Evolutionary conservation across 768 basidiomycete genomes (phyloP), one percentile per base, ranked within the genome.

Genomic region (Wakefieldia striispora): DNA sequence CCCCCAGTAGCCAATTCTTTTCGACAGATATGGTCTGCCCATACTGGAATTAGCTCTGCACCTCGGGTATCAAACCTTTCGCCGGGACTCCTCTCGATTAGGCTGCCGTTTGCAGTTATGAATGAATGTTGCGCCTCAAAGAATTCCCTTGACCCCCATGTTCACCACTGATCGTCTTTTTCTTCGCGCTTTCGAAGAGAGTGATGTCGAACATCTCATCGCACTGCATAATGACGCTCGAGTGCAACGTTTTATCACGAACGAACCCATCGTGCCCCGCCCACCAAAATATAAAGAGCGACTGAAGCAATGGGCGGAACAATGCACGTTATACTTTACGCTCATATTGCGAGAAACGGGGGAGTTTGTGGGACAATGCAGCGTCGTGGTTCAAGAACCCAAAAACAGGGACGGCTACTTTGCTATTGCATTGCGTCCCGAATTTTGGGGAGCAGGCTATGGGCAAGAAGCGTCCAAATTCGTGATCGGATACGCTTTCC

Each of bases 381-480:
- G 49, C 26, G 14, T 55, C 53, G 7, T 50, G 42, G 17, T 55
- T 27, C 43, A 40, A 14, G 51, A 59, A 33, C 55, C 57, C 33
- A 67, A 64, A 51, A 67, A 70, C 36, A 52, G 63, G 23, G 59
- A 64, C 38, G 60, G 55, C 1, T 47, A 50, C 14, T 63, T 69
- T 38, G 56, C 54, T 19, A 66, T 69, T 27, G 52, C 47, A 26
- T 40, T 66, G 21, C 42, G 47, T 5, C 65, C 64, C 19, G 34
- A 56, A 20, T 56, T 59, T 20, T 68, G 56, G 62, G 57, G 57
- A 20, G 53, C 46, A 46, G 63, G 66, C n/a, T 66, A 64, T 31
- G 58, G 56, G 26, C 51, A 45, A 12, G 56, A 64, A 43, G 45
- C 41, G 10, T 51, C 57, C 19, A 38, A 14, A 45, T 59, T 54